phyloP scores from a whole-genome alignment of 805 yeast species.

The Kodamaea kaohsiungensis region DNA sequence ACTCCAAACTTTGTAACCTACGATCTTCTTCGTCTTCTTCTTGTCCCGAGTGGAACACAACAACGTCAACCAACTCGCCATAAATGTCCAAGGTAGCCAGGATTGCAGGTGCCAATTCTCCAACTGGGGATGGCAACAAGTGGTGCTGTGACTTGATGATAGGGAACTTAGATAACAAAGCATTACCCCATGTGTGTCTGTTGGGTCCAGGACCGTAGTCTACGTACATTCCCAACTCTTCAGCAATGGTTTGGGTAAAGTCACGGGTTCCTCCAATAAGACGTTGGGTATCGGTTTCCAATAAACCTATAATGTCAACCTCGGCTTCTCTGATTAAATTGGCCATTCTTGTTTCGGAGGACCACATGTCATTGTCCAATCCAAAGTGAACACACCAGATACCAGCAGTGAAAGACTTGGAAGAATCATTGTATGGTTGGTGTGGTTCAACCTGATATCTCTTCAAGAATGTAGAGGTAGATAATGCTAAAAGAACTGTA shows the following conservation, averaged over 20 bases:
- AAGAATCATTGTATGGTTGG: constrained; percentile 49
- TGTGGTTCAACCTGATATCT: constrained; percentile 64
- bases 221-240: constrained; percentile 89
- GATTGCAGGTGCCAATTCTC: constrained; percentile 97
- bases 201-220: constrained; percentile 98
- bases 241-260: constrained; percentile 85
- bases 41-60: constrained; percentile 97
- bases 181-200: constrained; percentile 98
- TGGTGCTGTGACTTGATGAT: constrained; percentile 88
- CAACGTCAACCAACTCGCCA: constrained; percentile 84
- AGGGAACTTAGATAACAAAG: constrained; percentile 90
- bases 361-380: constrained; percentile 97
- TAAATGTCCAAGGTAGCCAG: constrained; percentile 93
- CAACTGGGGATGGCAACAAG: constrained; percentile 92
- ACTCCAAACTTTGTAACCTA: constrained; percentile 74
- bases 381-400: constrained; percentile 99
- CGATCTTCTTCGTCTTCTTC: constrained; percentile 97
- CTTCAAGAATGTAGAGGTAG: constrained; percentile 59
- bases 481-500: constrained; percentile 48
- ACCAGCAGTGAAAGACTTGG: constrained; percentile 84
- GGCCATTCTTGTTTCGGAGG: constrained; percentile 86
- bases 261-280: constrained; percentile 95
- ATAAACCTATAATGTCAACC: constrained; percentile 84
- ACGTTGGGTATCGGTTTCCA: constrained; percentile 93
- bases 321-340: constrained; percentile 82